phyloP scores from a whole-genome alignment of 345 rosid species.

The Gossypium ekmanianum region DNA sequence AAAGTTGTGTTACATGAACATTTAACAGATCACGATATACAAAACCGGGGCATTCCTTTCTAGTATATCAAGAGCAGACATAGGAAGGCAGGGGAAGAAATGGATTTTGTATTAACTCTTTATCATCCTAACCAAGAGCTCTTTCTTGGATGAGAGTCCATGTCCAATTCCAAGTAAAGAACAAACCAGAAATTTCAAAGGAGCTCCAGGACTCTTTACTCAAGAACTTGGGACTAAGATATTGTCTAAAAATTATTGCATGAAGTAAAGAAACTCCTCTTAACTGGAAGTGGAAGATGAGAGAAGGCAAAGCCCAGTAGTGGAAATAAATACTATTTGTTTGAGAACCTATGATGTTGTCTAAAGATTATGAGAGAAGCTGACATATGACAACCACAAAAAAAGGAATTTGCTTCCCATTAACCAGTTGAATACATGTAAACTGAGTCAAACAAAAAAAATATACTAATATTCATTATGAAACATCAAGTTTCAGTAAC shows the following conservation, averaged over 20 bases:
- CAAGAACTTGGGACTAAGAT: not conserved
- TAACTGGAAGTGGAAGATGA: not conserved
- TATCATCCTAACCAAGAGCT: not conserved
- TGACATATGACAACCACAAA: not conserved
- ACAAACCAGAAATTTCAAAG: not conserved
- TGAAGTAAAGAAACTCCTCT: not conserved
- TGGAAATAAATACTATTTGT: not conserved
- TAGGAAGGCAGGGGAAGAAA: not conserved
- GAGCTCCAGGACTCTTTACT: not conserved
- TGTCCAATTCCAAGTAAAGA: not conserved
- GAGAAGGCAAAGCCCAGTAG: not conserved
- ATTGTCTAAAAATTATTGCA: not conserved
- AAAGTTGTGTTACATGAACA: not conserved
- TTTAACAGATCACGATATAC: not conserved
- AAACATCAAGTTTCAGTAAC: slow-evolving; percentile 10
- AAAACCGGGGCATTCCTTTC: not conserved
- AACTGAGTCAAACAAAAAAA: not conserved
- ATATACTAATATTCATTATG: not conserved
- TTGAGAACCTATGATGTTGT: not conserved
- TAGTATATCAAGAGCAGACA: not conserved
- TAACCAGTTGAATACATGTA: not conserved
- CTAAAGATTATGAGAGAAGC: not conserved
- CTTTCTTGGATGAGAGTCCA: not conserved
- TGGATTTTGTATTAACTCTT: not conserved
- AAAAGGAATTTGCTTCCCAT: not conserved